Evolutionary conservation across 2,329 filamentous ascomycete species (phyloP).

Genomic region (Lasiodiplodia gonubiensis): DNA sequence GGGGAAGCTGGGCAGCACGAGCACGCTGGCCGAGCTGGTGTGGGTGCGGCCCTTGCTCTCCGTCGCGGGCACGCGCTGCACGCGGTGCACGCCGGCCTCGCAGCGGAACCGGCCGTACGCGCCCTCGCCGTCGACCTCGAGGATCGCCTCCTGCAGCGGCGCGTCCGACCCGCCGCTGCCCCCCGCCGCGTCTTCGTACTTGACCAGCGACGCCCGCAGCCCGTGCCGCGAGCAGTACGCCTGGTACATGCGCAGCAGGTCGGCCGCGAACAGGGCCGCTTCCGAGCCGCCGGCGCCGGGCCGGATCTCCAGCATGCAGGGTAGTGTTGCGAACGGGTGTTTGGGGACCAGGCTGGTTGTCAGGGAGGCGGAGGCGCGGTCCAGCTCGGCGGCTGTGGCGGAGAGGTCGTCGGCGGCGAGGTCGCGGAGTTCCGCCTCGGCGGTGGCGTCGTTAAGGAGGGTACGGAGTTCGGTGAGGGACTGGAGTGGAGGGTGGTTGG

Average conservation of each 20-base stretch:
- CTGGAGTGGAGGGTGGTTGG: slow-evolving; percentile 38
- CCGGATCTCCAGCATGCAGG: slow-evolving; percentile 88
- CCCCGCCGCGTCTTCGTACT: slow-evolving; percentile 78
- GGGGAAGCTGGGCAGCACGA: slow-evolving; percentile 87
- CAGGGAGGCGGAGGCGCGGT: slow-evolving; percentile 68
- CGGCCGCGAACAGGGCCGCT: slow-evolving; percentile 85
- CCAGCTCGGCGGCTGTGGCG: slow-evolving; percentile 67
- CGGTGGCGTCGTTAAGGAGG: slow-evolving; percentile 71
- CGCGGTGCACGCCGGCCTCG: slow-evolving; percentile 93
- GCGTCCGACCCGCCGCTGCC: slow-evolving; percentile 64
- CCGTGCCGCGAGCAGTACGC: slow-evolving; percentile 73
- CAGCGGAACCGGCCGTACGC: slow-evolving; percentile 82
- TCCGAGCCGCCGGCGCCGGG: slow-evolving; percentile 92
- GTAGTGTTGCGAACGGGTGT: slow-evolving; percentile 87
- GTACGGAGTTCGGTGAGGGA: slow-evolving; percentile 72
- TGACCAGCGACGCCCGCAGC: slow-evolving; percentile 71
- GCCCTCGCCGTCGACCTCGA: slow-evolving; percentile 78
- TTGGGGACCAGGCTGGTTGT: slow-evolving; percentile 80
- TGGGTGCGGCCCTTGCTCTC: slow-evolving; percentile 91
- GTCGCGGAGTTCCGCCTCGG: slow-evolving; percentile 64
- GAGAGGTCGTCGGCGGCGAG: slow-evolving; percentile 72
- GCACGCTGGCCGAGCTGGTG: slow-evolving; percentile 88
- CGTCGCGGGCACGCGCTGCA: slow-evolving; percentile 90
- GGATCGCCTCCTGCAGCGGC: slow-evolving; percentile 82
- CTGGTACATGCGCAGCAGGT: slow-evolving; percentile 89